Evolutionary conservation across 1,284 basidiomycete genomes (phyloP).

Genomic region (Heterobasidion irregulare): DNA sequence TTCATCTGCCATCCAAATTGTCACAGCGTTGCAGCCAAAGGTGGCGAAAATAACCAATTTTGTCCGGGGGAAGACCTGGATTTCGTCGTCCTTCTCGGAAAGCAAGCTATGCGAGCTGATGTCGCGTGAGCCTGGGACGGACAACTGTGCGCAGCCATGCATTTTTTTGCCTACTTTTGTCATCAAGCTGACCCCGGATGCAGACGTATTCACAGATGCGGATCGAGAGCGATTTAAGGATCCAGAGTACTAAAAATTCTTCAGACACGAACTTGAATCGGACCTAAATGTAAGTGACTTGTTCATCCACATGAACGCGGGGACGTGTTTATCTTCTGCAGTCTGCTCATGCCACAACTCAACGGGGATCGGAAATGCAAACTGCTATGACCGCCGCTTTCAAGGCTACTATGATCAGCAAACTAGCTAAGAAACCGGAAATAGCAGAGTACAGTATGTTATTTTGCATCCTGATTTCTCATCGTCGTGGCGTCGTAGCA

Average conservation of each 20-base stretch:
- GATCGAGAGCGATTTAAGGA: conserved; percentile 44
- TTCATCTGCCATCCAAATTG: conserved; percentile 58
- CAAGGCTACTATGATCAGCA: conserved; percentile 38
- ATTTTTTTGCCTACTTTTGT: background rate
- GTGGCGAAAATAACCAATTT: conserved; percentile 46
- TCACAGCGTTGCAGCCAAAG: conserved; percentile 46
- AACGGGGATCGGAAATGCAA: conserved; percentile 36
- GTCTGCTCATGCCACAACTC: conserved; percentile 36
- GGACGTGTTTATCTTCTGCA: conserved; percentile 14
- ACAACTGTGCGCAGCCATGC: conserved; percentile 32
- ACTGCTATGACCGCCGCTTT: conserved; percentile 30
- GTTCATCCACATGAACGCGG: background rate
- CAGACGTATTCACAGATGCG: conserved; percentile 31
- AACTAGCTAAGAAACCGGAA: conserved; percentile 47
- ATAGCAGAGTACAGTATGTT: conserved; percentile 46
- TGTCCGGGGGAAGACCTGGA: conserved; percentile 56
- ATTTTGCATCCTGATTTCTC: background rate
- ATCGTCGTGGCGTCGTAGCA: background rate
- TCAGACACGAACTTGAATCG: conserved; percentile 40
- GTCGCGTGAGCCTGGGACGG: conserved; percentile 22
- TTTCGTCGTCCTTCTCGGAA: conserved; percentile 39
- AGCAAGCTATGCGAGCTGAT: conserved; percentile 30
- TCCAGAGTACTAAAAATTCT: conserved; percentile 38
- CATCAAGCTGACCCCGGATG: conserved; percentile 10
- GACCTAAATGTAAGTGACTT: conserved; percentile 39